Evolutionary conservation across 352 stramenopile genomes (phyloP), one percentile per base, ranked within the genome.

Genomic region (Phytophthora ramorum): DNA sequence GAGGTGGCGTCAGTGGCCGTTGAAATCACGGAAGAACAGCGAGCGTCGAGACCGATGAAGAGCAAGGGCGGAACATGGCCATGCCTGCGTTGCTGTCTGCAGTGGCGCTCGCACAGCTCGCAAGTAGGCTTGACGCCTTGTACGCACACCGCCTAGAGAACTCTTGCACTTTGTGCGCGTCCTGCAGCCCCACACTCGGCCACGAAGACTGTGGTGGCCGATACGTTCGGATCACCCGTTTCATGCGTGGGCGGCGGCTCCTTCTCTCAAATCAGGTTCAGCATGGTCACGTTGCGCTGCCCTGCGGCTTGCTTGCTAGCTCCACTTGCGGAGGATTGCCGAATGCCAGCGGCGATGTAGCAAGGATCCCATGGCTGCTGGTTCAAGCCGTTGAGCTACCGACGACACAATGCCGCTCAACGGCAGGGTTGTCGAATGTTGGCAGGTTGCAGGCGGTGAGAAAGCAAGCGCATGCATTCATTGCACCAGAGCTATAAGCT

Each of bases 1-100:
- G 19, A n/a, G 35, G 24, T 63, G 60, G 38, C 60, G 52, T 41
- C 53, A 57, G 22, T 54, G 41, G 24, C 41, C 58, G 58, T 66
- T 60, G 58, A 60, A 60, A 59, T 40, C 34, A 19, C 47, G 47
- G 50, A 63, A 43, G 16, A 43, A 43, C 32, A 43, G 40, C 43
- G 50, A 43, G 40, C 43, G 50, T 62, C 34, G 51, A 61, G 59
- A 62, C 44, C 43, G 4, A 10, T 32, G 26, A 7, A 2, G 26
- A 5, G 28, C 30, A 37, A 62, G 47, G 48, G 37, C 57, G 57
- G 57, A 65, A 49, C 57, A 46, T 17, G 26, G n/a, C 5, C 14
- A 6, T 43, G 37, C 37, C 14, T 38, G 32, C 32, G 4, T 16
- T 38, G 32, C 10, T 16, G 32, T 43, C 14, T 43, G 37, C 14